Conservation (phyloP, 345 rosid species). For the Triadica sebifera region DNA sequence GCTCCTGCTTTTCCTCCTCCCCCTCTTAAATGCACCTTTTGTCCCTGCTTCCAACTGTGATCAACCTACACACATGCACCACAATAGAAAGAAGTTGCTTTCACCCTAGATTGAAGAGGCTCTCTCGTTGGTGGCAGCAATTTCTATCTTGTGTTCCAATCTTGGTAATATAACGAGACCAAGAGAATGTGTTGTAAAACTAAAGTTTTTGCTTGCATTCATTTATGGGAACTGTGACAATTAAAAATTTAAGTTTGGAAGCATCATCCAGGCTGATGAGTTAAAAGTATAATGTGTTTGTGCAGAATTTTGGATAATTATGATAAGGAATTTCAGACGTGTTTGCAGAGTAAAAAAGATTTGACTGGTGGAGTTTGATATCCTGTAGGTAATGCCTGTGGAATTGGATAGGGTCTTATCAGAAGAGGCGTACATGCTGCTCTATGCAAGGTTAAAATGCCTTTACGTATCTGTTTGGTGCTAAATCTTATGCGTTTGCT, state of each 20-base stretch:
- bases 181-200: neutral
- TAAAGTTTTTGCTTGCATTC: neutral
- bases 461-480: neutral
- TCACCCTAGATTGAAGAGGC: neutral
- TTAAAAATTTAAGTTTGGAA: neutral
- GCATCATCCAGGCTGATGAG: neutral
- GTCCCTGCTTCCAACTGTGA: conserved; percentile 11
- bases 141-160: neutral
- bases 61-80: neutral
- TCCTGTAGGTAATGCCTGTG: conserved; percentile 54
- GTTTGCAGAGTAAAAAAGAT: neutral
- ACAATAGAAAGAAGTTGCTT: neutral
- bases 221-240: neutral
- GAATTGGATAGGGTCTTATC: conserved; percentile 55
- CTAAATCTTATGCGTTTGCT: neutral
- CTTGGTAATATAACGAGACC: neutral
- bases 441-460: conserved; percentile 70
- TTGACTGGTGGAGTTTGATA: conserved; percentile 6
- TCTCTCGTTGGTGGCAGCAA: neutral
- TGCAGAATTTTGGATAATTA: neutral
- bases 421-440: conserved; percentile 85
- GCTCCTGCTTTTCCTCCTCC: neutral
- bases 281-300: neutral
- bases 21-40: conserved; percentile 26
- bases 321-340: neutral